These are phyloP conservation scores for Macrolepiota fuliginosa DNA, from an alignment of 768 basidiomycete genomes.

Conservation along the genomic window DNA sequence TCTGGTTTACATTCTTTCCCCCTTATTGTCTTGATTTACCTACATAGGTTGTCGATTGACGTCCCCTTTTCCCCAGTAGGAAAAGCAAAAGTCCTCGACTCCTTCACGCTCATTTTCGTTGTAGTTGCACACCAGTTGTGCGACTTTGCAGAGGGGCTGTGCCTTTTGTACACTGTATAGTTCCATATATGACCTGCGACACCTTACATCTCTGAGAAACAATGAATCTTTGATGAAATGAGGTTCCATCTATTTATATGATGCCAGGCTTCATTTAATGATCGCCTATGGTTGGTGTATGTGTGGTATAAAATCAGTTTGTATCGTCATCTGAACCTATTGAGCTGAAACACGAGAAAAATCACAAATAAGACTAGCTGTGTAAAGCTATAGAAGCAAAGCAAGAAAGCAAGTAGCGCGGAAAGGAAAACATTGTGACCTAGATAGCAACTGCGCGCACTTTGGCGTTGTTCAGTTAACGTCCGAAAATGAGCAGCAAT, in stretches of 20 bases:
- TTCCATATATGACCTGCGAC: slow-evolving; percentile 2
- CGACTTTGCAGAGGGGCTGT: slow-evolving; percentile 11
- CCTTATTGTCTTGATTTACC: slow-evolving; percentile 12
- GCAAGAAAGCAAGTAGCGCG: neutral
- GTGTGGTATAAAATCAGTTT: neutral
- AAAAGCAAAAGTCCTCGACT: neutral
- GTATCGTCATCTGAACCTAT: neutral
- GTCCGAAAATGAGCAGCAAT: neutral
- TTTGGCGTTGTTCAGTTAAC: neutral
- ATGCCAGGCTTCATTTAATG: neutral
- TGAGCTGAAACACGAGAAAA: neutral
- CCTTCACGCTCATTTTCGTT: neutral
- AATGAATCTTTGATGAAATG: neutral
- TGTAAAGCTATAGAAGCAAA: slow-evolving; percentile 6
- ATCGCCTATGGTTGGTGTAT: neutral
- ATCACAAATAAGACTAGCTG: neutral
- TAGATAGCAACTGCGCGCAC: neutral
- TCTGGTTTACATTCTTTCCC: slow-evolving; percentile 7
- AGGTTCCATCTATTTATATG: neutral
- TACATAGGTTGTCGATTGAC: slow-evolving; percentile 11
- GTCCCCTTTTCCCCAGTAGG: slow-evolving; percentile 8
- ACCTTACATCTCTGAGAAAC: slow-evolving; percentile 8
- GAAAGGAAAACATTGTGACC: neutral
- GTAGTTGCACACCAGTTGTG: slow-evolving; percentile 1
- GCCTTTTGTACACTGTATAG: slow-evolving; percentile 8